These are phyloP conservation scores for Neurospora cerealis DNA, from an alignment of 495 filamentous ascomycete species.

Conservation along the genomic window DNA sequence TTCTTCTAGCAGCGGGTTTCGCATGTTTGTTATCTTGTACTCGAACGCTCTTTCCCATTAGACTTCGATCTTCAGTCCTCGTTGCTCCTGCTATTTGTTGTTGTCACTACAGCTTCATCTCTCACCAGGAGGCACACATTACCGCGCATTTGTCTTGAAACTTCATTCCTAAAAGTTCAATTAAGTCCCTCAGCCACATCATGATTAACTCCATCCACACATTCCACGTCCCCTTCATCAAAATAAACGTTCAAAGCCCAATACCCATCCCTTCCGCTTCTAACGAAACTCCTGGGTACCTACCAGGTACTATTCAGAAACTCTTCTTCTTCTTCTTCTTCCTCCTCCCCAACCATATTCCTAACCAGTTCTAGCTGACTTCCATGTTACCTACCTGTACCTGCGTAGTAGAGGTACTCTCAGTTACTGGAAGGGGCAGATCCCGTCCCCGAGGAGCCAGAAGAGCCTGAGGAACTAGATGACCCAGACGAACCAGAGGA, in stretches of 20 bases:
- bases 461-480: not conserved
- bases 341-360: not conserved
- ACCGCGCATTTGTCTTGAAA: not conserved
- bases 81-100: not conserved
- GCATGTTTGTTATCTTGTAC: not conserved
- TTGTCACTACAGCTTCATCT: not conserved
- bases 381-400: not conserved
- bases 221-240: not conserved
- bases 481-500: accelerated
- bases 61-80: not conserved
- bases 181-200: not conserved
- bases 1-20: not conserved
- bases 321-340: not conserved
- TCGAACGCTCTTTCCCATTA: not conserved
- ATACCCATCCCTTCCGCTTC: not conserved
- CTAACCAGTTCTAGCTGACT: not conserved
- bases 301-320: not conserved
- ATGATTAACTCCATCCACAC: not conserved
- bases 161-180: not conserved
- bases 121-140: not conserved
- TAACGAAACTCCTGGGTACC: not conserved
- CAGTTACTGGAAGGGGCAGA: not conserved
- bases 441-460: not conserved
- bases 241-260: not conserved
- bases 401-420: not conserved